Evolutionary conservation across 2,329 filamentous ascomycete species (phyloP).

Genomic region (Biscogniauxia marginata): DNA sequence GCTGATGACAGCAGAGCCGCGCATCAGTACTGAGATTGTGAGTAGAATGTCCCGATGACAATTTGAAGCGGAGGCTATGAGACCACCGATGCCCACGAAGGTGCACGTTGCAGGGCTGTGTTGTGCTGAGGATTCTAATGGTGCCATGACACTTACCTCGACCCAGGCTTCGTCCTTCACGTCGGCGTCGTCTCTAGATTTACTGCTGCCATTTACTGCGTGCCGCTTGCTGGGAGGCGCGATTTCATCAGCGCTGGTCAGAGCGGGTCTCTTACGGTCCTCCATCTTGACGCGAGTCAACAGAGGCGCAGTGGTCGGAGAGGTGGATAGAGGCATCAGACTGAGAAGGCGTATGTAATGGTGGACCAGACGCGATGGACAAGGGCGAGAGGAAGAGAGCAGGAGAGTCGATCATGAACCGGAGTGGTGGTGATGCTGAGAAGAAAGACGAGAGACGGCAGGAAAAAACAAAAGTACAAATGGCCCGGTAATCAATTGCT

Average conservation of each 20-base stretch:
- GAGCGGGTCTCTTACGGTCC: constrained; percentile 95
- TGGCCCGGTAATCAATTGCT: constrained; percentile 28
- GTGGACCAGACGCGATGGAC: constrained; percentile 26
- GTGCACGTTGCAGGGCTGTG: constrained; percentile 10
- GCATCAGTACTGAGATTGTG: constrained; percentile 36
- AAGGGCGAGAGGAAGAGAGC: neutral
- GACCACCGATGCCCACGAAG: constrained; percentile 8
- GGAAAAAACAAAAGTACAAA: constrained; percentile 17
- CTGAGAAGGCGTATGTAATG: constrained; percentile 49
- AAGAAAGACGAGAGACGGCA: constrained; percentile 18
- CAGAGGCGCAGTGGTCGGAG: constrained; percentile 67
- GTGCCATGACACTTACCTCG: constrained; percentile 54
- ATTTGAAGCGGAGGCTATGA: constrained; percentile 18
- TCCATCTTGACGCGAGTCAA: constrained; percentile 94
- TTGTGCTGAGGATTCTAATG: constrained; percentile 17
- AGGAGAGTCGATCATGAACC: neutral
- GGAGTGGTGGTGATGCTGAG: neutral
- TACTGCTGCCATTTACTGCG: constrained; percentile 75
- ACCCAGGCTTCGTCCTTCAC: constrained; percentile 61
- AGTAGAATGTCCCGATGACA: constrained; percentile 30
- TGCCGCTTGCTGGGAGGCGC: constrained; percentile 91
- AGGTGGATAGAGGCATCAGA: constrained; percentile 88
- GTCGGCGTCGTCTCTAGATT: constrained; percentile 55
- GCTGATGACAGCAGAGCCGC: constrained; percentile 29
- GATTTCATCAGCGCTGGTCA: constrained; percentile 75